A percentile compares a stretch with the other conserved stretches of the same genome.
Conservation (phyloP, 768 basidiomycete genomes). For the Plicaturopsis crispa region DNA sequence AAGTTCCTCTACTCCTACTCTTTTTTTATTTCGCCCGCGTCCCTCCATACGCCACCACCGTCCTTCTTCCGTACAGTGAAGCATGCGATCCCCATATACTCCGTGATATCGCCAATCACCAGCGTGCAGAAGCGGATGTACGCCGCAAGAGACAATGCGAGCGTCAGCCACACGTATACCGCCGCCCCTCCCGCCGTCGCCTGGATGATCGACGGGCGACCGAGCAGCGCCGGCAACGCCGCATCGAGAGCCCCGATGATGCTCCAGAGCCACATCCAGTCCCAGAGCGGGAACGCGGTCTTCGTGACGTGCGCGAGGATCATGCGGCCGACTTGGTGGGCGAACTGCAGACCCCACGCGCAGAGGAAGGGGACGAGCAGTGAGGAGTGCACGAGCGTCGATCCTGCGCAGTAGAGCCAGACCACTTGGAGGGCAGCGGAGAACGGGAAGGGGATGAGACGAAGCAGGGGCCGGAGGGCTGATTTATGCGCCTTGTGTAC, state of each 20-base stretch:
- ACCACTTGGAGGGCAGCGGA: slow-evolving; percentile 64
- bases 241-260: slow-evolving; percentile 75
- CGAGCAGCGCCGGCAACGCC: slow-evolving; percentile 61
- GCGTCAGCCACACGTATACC: slow-evolving; percentile 66
- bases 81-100: slow-evolving; percentile 90
- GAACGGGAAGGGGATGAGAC: slow-evolving; percentile 73
- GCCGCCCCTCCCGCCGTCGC: slow-evolving; percentile 50
- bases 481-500: slow-evolving; percentile 57
- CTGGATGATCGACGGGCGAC: slow-evolving; percentile 75
- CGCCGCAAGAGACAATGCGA: slow-evolving; percentile 56
- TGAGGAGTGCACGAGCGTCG: slow-evolving; percentile 66
- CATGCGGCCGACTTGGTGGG: slow-evolving; percentile 86
- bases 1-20: too few relatives aligned
- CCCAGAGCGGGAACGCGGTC: slow-evolving; percentile 78
- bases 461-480: slow-evolving; percentile 50
- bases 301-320: slow-evolving; percentile 91
- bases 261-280: slow-evolving; percentile 82
- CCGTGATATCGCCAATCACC: slow-evolving; percentile 85
- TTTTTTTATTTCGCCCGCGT: slow-evolving; percentile 19
- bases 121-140: slow-evolving; percentile 74
- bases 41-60: slow-evolving; percentile 51
- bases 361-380: slow-evolving; percentile 83
- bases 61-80: slow-evolving; percentile 90
- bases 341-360: slow-evolving; percentile 90
- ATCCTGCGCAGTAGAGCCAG: slow-evolving; percentile 76